Conservation (phyloP, 257 asterid genomes). For the Eustoma russellianum region DNA sequence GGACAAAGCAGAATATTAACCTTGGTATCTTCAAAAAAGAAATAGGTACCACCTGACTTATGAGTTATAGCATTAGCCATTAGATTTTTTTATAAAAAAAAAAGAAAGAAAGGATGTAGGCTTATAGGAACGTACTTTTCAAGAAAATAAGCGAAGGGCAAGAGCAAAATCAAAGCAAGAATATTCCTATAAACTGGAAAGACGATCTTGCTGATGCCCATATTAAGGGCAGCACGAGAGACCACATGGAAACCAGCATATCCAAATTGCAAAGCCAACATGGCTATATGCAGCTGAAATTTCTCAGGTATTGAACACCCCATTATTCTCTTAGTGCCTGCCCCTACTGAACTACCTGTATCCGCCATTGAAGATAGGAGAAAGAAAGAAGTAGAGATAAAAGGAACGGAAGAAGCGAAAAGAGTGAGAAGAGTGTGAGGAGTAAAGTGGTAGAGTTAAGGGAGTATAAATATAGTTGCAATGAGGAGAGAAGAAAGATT, state of each 20-base stretch:
- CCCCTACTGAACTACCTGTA: conserved; percentile 22
- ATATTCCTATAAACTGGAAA: conserved; percentile 91
- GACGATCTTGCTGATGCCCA: conserved; percentile 98
- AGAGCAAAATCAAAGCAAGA: conserved; percentile 78
- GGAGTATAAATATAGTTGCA: conserved; percentile 58
- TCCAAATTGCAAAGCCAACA: conserved; percentile 89
- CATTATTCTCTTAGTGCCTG: conserved; percentile 29
- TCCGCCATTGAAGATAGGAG: conserved; percentile 50
- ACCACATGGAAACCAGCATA: conserved; percentile 98
- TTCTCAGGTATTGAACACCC: conserved; percentile 72
- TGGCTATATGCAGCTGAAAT: conserved; percentile 72
- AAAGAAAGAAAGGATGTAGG: background rate
- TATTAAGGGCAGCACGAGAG: conserved; percentile 87
- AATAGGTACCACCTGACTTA: too few relatives aligned
- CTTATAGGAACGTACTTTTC: conserved; percentile 47
- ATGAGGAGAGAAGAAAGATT: conserved; percentile 3
- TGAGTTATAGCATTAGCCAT: too few relatives aligned
- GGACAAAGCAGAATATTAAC: conserved; percentile 1
- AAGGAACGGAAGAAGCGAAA: background rate
- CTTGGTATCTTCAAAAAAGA: too few relatives aligned
- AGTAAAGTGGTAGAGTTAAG: conserved; percentile 33
- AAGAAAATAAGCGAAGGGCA: conserved; percentile 93
- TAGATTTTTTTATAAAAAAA: too few relatives aligned
- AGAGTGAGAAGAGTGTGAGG: conserved; percentile 14
- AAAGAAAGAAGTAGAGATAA: background rate